Percentiles rank a stretch among this genome's conserved stretches.
phyloP scores from a whole-genome alignment of 345 rosid species.

The Lepidium africanum region DNA sequence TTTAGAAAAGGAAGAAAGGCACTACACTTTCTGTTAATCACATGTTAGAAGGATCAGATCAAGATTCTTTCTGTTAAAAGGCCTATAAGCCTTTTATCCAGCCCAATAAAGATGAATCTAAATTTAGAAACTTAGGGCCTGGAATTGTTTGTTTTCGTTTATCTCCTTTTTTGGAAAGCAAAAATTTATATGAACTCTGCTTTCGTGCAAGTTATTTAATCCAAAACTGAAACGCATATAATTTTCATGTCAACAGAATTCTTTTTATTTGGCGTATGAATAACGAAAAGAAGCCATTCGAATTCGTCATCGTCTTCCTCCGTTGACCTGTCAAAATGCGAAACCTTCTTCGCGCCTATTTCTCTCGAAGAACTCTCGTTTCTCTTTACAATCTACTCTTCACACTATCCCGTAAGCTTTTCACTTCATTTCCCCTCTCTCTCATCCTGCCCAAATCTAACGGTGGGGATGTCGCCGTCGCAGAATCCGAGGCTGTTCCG shows the following conservation, averaged over 20 bases:
- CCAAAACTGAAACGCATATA: not conserved
- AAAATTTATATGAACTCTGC: not conserved
- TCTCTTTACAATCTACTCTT: constrained; percentile 27
- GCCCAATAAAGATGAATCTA: not conserved
- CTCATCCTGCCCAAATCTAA: constrained; percentile 25
- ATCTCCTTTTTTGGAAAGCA: too few species aligned
- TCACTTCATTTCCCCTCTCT: constrained; percentile 14
- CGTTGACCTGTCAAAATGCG: constrained; percentile 17
- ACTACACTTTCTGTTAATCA: not conserved
- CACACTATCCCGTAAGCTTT: constrained; percentile 1
- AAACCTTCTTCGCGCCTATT: constrained; percentile 20
- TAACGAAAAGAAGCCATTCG: not conserved
- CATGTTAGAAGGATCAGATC: not conserved
- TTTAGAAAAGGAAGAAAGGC: not conserved
- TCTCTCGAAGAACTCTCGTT: constrained; percentile 27
- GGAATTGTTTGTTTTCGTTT: too few species aligned
- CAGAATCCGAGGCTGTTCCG: constrained; percentile 21
- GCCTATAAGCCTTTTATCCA: not conserved
- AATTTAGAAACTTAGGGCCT: too few species aligned
- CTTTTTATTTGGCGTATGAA: constrained; percentile 17
- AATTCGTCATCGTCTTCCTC: constrained; percentile 1
- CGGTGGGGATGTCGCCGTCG: constrained; percentile 8
- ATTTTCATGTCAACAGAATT: not conserved
- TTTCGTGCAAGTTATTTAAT: constrained; percentile 10
- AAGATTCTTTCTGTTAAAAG: not conserved